Evolutionary conservation across 495 filamentous ascomycete species (phyloP), one percentile per base, ranked within the genome.

Genomic region (Cercophora scortea): DNA sequence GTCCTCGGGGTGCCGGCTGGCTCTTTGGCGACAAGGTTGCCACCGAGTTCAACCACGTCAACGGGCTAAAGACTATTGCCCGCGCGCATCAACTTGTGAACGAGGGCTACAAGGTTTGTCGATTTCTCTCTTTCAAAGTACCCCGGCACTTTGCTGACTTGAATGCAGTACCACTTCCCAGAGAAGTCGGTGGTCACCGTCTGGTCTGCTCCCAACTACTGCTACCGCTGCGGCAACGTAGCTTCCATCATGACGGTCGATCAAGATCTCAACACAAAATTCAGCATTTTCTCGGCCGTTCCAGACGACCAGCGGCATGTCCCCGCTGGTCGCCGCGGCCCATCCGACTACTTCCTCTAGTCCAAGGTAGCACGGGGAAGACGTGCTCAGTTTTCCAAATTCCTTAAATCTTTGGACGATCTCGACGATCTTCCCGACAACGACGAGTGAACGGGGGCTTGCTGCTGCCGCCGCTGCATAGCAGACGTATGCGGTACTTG

Each of bases 41-140:
- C 4, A 91, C 86, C n/a, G 93, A 97, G 74, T 98, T 98, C 75
- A 97, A 96, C 69, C 92, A 97, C 59, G 93, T 97, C 58, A 98
- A 98, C 61, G 88, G 89, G 39, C 76, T 98, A n/a, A 85, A 85
- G 50, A 79, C 96, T 49, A 97, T 98, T 65, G 94, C 93, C 4
- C 83, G 93, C 48, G 93, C 93, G 1, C 93, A 98, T 72, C 93
- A 98, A 61, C 79, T 98, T 6, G 93, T 98, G 50, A 96, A 97
- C 55, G 93, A 98, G 67, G 93, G 93, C 36, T 98, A 95, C 77
- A 98, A 97, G 74, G 86, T 87, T 68, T 48, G 65, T 51, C 38
- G 8, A 10, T 19, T 48, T 13, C 17, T 32, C 25, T 35, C 17
- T 38, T 33, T 33, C 45, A 15, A 19, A 17, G 10, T 40, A 10